Conservation (phyloP, 2,329 filamentous ascomycete species). For the Cladosporium velox region DNA sequence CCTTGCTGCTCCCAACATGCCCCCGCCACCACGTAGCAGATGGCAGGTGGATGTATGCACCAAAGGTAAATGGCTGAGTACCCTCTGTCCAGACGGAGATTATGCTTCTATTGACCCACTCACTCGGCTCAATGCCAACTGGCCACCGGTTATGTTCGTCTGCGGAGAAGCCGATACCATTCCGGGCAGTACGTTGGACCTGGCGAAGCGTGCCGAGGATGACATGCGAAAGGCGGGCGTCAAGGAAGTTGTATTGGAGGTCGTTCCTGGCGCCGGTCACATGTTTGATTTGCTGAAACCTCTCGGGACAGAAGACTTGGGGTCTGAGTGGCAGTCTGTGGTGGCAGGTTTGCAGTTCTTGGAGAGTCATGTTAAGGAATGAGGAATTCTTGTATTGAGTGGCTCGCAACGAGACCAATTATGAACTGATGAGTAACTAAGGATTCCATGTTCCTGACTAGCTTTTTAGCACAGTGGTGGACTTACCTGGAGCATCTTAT, state of each 20-base stretch:
- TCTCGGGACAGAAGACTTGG: conserved; percentile 23
- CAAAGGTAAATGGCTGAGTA: conserved; percentile 26
- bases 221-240: conserved; percentile 24
- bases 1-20: conserved; percentile 21
- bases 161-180: conserved; percentile 26
- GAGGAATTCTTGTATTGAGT: background rate
- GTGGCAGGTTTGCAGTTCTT: conserved; percentile 26
- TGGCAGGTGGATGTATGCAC: conserved; percentile 26
- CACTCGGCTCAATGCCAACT: conserved; percentile 23
- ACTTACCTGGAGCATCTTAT: background rate
- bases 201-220: conserved; percentile 24
- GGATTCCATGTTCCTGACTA: background rate
- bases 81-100: conserved; percentile 25
- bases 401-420: background rate
- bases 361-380: conserved; percentile 15
- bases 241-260: conserved; percentile 23
- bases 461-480: background rate
- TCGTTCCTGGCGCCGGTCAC: conserved; percentile 25
- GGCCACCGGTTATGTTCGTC: conserved; percentile 27
- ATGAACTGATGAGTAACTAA: background rate
- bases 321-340: conserved; percentile 25
- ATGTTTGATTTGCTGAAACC: conserved; percentile 29
- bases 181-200: conserved; percentile 24
- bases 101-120: conserved; percentile 26
- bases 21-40: conserved; percentile 24